Evolutionary conservation across 768 basidiomycete species (phyloP).

Genomic region (Candolleomyces eurysporus): DNA sequence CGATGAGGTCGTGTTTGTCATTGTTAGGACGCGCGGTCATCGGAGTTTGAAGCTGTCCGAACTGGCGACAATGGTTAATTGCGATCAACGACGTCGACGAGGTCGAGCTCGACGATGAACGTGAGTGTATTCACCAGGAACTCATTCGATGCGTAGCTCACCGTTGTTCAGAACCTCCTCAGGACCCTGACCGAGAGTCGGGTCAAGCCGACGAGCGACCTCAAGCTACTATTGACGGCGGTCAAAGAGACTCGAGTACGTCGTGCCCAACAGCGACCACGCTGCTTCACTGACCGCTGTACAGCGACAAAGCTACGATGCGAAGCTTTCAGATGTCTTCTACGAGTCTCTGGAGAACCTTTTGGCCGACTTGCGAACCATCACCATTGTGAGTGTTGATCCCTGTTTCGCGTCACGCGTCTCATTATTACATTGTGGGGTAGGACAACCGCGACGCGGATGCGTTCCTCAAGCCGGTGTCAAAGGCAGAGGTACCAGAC

Average conservation of each 20-base stretch:
- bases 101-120: constrained; percentile 39
- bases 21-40: constrained; percentile 12
- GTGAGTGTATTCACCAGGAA: constrained; percentile 28
- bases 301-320: constrained; percentile 51
- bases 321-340: constrained; percentile 82
- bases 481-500: constrained; percentile 86
- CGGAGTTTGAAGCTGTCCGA: constrained; percentile 15
- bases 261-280: constrained; percentile 18
- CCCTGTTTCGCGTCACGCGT: constrained; percentile 23
- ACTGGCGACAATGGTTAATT: constrained; percentile 2
- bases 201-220: constrained; percentile 68
- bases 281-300: constrained; percentile 8
- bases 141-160: constrained; percentile 18
- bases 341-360: constrained; percentile 92
- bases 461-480: constrained; percentile 91
- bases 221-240: constrained; percentile 76
- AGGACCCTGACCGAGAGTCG: constrained; percentile 81
- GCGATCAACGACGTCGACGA: constrained; percentile 13
- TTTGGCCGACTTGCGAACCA: constrained; percentile 78
- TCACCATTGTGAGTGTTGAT: constrained; percentile 54
- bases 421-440: constrained; percentile 15
- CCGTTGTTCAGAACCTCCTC: constrained; percentile 70
- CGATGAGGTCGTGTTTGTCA: constrained; percentile 9
- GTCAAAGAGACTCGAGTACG: constrained; percentile 89
- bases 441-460: constrained; percentile 89